Evolutionary conservation across 2,329 filamentous ascomycete genomes (phyloP), one percentile per base, ranked within the genome.

Genomic region (Dactylellina drechsleri): DNA sequence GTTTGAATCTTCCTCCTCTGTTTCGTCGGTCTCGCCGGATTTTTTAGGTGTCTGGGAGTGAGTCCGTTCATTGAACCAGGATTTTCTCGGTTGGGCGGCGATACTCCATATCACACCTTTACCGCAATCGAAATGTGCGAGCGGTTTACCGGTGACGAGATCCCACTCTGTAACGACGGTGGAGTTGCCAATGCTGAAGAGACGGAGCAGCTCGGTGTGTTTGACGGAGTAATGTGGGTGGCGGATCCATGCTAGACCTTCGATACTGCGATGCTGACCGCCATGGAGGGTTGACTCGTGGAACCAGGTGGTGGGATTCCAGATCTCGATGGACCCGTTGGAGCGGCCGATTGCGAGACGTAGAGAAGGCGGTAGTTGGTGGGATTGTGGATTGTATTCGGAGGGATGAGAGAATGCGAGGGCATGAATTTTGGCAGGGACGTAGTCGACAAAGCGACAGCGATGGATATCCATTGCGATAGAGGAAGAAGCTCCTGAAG

Each of bases 81-180:
- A 58, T 15, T 75, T 68, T 77, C 85, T 84, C 2, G 94, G 95
- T 83, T 97, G 94, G 13, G 90, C 91, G 71, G 92, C 92, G 79
- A 99, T 87, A 83, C 94, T 98, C 95, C 95, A 99, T 76, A 98
- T 94, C 80, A 97, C 93, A 77, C 93, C 93, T 82, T 96, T 92
- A 82, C 96, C 96, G 53, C 94, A 95, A 79, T 91, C 93, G 16
- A 92, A 92, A 82, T 96, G 91, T 72, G 91, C 88, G 83, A 90
- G 87, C 10, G 93, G 91, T 66, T 88, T 86, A 13, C 92, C 92
- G 77, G 89, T 91, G 78, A 89, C 88, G 23, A 99, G 85, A 83
- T 98, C 91, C 95, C 95, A 99, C 82, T 99, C 95, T 0, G 93
- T 97, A 54, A 99, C 89, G 23, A 90, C 91, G 61, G 91, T 92